A percentile compares a stretch with the other conserved stretches of the same genome.
Evolutionary conservation across 1,284 basidiomycete species (phyloP).

Genomic region (Pyrrhoderma noxium): DNA sequence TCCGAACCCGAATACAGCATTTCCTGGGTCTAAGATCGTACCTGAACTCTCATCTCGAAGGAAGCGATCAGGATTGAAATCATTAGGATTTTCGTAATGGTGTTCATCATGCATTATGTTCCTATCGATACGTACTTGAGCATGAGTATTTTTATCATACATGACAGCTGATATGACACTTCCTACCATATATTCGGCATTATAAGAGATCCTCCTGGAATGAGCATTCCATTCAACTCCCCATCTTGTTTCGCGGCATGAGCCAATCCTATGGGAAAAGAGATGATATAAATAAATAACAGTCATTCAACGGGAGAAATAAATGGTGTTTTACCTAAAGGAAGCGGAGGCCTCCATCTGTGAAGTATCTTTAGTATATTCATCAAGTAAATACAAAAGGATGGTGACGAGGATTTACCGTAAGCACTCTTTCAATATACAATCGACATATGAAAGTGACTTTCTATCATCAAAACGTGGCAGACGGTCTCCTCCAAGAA

Average conservation of each 20-base stretch:
- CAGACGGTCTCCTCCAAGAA: conserved; percentile 19
- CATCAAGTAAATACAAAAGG: no score
- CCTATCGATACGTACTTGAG: background rate
- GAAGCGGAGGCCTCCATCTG: conserved; percentile 8
- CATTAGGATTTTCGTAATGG: conserved; percentile 5
- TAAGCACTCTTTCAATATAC: conserved; percentile 26
- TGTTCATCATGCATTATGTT: conserved; percentile 16
- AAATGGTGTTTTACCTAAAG: conserved; percentile 8
- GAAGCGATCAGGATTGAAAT: conserved; percentile 12
- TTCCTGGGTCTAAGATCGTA: background rate
- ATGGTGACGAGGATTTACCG: conserved; percentile 21
- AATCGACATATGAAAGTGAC: conserved; percentile 25
- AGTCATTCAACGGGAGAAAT: no score
- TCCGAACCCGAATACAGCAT: background rate
- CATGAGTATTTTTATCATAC: background rate
- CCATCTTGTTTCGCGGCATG: background rate
- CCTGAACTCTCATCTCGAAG: background rate
- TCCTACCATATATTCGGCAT: conserved; percentile 17
- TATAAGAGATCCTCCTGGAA: conserved; percentile 11
- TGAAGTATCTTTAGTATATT: no score
- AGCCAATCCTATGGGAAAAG: background rate
- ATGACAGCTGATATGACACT: background rate
- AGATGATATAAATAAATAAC: no score
- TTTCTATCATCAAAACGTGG: conserved; percentile 24
- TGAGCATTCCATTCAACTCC: conserved; percentile 13